Base-by-base conservation (phyloP, 306 rosid genomes). In the Cucurbita argyrosperma region DNA sequence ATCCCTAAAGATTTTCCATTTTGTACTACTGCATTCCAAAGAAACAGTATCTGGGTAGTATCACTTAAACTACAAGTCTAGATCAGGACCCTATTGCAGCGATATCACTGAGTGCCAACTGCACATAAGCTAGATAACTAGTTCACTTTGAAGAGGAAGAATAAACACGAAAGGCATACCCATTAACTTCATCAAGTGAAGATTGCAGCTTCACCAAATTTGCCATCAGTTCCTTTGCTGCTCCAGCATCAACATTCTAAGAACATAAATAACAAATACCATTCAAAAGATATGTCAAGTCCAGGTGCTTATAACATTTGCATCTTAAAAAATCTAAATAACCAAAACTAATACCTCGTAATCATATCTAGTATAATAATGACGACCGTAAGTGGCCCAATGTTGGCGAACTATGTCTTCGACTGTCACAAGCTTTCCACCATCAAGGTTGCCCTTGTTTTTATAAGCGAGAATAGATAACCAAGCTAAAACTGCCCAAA, bases 401-500 rank as follows among this genome's bases (percentile, higher is more conserved):
- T 95, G 97, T 77, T 91, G 84, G 87, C 88, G 92, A 83, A 95
- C 97, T 75, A 95, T 89, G 84, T 95, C 96, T 79, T 95, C 99
- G 65, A 95, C 99, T 74, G 92, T 82, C 59, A 95, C 92, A 80
- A 95, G 96, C 79, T 88, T 95, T 63, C 82, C 82, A 42, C 85
- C 89, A 54, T 79, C 85, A 77, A 95, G 88, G 59, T 85, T 85
- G 69, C 83, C 92, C 87, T 89, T 95, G 75, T 95, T 95, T 86
- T 91, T 95, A 49, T 80, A 64, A 63, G 97, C 97, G 21, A 91
- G 87, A 66, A 91, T 89, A 50, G 99, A 88, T 21, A 91, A 82
- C 99, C 97, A 95, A 81, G 97, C 99, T 88, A 91, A 82, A 76
- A 95, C 99, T 53, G 99, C 97, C 99, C 97, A 89, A 82, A 95